These are phyloP conservation scores for Coelastrella sp. DNA, from an alignment of 139 green algal genomes.

Conservation along the genomic window DNA sequence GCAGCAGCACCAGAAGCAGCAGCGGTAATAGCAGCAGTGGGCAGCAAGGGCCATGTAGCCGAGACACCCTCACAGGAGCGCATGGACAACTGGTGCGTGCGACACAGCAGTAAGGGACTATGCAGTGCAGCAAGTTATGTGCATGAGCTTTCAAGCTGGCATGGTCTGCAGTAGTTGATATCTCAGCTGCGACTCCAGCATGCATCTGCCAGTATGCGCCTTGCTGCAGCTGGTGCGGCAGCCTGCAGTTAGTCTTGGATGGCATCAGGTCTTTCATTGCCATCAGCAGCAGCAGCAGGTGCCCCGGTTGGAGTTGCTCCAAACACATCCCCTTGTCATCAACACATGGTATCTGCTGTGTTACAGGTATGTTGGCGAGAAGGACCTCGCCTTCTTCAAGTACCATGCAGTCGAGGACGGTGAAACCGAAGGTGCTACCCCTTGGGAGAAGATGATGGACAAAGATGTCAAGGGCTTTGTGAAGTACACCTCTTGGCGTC, in stretches of 20 bases:
- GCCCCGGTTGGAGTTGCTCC: neutral
- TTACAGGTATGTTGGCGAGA: conserved; percentile 79
- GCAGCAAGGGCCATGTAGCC: neutral
- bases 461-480: conserved; percentile 69
- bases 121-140: neutral
- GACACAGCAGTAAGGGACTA: neutral
- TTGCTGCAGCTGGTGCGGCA: too few relatives aligned
- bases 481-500: conserved; percentile 80
- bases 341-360: neutral
- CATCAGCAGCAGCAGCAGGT: neutral
- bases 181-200: too few relatives aligned
- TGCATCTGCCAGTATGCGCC: too few relatives aligned
- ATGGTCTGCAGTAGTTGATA: neutral
- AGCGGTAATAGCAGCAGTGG: neutral
- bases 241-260: too few relatives aligned
- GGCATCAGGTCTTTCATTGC: too few relatives aligned
- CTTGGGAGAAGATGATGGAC: conserved; percentile 79
- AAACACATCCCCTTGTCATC: neutral
- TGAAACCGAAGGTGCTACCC: neutral
- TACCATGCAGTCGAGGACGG: conserved; percentile 59
- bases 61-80: neutral
- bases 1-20: neutral
- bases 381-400: conserved; percentile 83
- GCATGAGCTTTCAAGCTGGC: neutral
- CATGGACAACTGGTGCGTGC: conserved; percentile 54